Evolutionary conservation across 2,329 filamentous ascomycete species (phyloP).

Genomic region (Pseudogymnoascus sp.): DNA sequence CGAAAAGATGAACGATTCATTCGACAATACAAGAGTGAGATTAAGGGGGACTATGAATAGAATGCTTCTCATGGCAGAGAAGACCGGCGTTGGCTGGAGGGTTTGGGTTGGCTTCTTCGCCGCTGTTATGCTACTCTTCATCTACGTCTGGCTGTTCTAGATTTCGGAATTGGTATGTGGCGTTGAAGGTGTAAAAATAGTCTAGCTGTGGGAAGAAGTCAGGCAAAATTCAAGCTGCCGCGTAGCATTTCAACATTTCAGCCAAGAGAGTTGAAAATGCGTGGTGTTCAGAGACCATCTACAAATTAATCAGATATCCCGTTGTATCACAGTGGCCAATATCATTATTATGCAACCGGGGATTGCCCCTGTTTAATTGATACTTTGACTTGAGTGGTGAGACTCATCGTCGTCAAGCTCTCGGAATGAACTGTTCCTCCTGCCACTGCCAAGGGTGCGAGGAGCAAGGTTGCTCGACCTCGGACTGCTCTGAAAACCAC

Average conservation of each 20-base stretch:
- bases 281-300: background rate
- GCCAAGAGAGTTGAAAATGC: background rate
- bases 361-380: background rate
- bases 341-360: background rate
- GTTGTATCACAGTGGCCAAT: background rate
- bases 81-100: constrained; percentile 91
- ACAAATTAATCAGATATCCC: background rate
- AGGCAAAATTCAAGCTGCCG: background rate
- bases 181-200: constrained; percentile 8
- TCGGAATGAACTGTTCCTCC: constrained; percentile 3
- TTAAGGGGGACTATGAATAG: constrained; percentile 91
- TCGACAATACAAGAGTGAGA: constrained; percentile 74
- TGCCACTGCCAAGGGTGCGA: background rate
- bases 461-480: constrained; percentile 1
- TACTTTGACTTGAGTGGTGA: background rate
- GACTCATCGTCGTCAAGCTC: background rate
- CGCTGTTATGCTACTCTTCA: constrained; percentile 73
- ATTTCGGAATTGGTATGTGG: constrained; percentile 3
- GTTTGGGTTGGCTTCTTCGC: constrained; percentile 88
- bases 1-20: constrained; percentile 92
- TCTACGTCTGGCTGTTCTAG: constrained; percentile 87
- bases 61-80: constrained; percentile 92
- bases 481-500: background rate
- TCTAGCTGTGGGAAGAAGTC: background rate
- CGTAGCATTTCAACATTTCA: background rate